Percentiles rank a stretch among this genome's conserved stretches.
phyloP scores from a whole-genome alignment of 176 grass and related monocot species.

The Raddia guianensis region DNA sequence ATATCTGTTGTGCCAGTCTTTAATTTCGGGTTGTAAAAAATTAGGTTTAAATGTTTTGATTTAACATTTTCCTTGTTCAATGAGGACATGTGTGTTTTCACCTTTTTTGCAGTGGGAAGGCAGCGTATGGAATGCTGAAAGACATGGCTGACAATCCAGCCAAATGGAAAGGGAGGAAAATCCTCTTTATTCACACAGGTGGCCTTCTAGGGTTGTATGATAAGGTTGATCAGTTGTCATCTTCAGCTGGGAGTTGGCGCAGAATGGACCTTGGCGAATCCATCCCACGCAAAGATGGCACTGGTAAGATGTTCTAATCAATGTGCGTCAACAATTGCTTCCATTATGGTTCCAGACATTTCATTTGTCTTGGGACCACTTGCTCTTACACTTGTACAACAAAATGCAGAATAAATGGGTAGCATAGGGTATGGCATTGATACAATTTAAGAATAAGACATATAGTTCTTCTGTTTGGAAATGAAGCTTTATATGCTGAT shows the following conservation, averaged over 20 bases:
- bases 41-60: background rate
- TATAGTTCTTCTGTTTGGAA: constrained; percentile 30
- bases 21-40: background rate
- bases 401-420: constrained; percentile 21
- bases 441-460: constrained; percentile 38
- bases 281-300: constrained; percentile 65
- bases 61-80: background rate
- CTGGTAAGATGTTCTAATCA: constrained; percentile 94
- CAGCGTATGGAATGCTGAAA: constrained; percentile 65
- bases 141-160: constrained; percentile 71
- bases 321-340: constrained; percentile 1
- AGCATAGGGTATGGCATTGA: background rate
- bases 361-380: background rate
- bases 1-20: background rate
- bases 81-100: background rate
- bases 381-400: background rate
- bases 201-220: constrained; percentile 96
- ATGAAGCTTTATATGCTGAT: constrained; percentile 17
- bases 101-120: constrained; percentile 72
- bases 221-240: constrained; percentile 69
- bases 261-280: constrained; percentile 88
- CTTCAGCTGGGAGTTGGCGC: constrained; percentile 65
- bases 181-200: constrained; percentile 89
- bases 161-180: constrained; percentile 74
- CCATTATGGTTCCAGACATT: constrained; percentile 14